phyloP scores from a whole-genome alignment of 306 rosid genomes.

The Lupinus albus region DNA sequence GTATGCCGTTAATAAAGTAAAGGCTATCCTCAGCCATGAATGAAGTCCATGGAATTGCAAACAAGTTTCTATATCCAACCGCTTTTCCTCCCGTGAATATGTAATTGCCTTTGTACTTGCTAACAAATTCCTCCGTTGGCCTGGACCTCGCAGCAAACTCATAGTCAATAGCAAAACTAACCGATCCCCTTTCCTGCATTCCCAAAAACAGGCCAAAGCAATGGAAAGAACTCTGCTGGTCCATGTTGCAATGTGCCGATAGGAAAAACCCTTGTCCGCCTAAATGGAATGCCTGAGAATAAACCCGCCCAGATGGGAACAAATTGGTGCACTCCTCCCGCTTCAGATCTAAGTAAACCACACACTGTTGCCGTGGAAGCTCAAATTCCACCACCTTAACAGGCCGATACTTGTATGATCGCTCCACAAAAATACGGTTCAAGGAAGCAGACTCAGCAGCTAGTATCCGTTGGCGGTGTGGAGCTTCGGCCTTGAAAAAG shows the following conservation, averaged over 20 bases:
- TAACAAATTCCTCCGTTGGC: conserved; percentile 76
- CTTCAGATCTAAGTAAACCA: conserved; percentile 88
- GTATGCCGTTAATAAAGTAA: conserved; percentile 82
- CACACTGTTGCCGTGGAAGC: conserved; percentile 91
- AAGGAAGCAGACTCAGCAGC: conserved; percentile 64
- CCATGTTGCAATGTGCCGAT: conserved; percentile 98
- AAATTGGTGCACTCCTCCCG: conserved; percentile 82
- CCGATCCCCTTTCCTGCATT: conserved; percentile 95
- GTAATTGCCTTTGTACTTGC: conserved; percentile 95
- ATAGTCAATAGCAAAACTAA: conserved; percentile 85
- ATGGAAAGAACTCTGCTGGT: conserved; percentile 93
- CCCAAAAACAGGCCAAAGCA: conserved; percentile 93
- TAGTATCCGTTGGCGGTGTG: conserved; percentile 77
- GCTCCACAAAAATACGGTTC: conserved; percentile 72
- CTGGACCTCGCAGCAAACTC: conserved; percentile 88
- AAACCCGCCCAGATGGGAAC: conserved; percentile 84
- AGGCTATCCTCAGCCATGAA: conserved; percentile 92
- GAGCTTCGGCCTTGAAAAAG: conserved; percentile 93
- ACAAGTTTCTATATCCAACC: conserved; percentile 83
- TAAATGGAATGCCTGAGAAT: conserved; percentile 96
- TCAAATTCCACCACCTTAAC: conserved; percentile 94
- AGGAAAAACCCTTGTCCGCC: conserved; percentile 97
- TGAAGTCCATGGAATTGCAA: conserved; percentile 78
- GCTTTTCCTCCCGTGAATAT: conserved; percentile 92
- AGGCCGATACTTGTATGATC: conserved; percentile 92